These are phyloP conservation scores for Mollisiaceae sp. DNA, from an alignment of 2,329 filamentous ascomycete genomes.

Conservation along the genomic window DNA sequence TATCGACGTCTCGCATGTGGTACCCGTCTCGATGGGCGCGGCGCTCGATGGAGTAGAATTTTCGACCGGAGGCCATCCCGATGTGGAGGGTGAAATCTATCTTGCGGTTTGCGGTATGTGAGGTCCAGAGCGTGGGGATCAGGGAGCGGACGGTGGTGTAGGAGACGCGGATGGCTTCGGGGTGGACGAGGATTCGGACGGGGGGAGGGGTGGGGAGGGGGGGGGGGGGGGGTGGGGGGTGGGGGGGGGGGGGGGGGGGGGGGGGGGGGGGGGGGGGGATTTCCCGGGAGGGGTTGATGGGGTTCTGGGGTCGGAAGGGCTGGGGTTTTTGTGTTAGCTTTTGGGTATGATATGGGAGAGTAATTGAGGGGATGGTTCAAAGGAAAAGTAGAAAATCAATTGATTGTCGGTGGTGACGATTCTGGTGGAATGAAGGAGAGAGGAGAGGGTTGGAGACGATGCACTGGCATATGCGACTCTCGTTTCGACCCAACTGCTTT, in stretches of 20 bases:
- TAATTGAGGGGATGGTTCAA: background rate
- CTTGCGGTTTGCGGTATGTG: too few species aligned
- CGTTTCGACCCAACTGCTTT: too few species aligned
- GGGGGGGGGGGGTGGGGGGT: constrained; percentile 34
- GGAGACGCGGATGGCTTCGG: constrained; percentile 70
- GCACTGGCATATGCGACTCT: too few species aligned
- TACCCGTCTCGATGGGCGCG: constrained; percentile 76
- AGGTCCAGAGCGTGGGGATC: constrained; percentile 63
- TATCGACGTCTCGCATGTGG: constrained; percentile 71
- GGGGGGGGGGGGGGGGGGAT: constrained; percentile 70
- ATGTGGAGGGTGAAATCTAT: constrained; percentile 77
- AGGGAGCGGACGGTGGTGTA: constrained; percentile 69
- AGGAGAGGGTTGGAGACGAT: too few species aligned
- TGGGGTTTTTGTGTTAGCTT: constrained; percentile 42
- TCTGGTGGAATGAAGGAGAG: too few species aligned
- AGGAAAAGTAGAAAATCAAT: too few species aligned
- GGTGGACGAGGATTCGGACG: constrained; percentile 69
- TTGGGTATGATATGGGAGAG: background rate
- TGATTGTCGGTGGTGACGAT: too few species aligned
- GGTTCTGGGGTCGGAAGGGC: constrained; percentile 77
- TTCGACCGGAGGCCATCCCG: constrained; percentile 72
- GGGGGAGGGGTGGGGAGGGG: constrained; percentile 43
- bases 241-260: constrained; percentile 41
- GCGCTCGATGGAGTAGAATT: constrained; percentile 73
- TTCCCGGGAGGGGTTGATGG: constrained; percentile 80